Conservation (phyloP, 108 stramenopile genomes). For the Epithemia pelagica region DNA sequence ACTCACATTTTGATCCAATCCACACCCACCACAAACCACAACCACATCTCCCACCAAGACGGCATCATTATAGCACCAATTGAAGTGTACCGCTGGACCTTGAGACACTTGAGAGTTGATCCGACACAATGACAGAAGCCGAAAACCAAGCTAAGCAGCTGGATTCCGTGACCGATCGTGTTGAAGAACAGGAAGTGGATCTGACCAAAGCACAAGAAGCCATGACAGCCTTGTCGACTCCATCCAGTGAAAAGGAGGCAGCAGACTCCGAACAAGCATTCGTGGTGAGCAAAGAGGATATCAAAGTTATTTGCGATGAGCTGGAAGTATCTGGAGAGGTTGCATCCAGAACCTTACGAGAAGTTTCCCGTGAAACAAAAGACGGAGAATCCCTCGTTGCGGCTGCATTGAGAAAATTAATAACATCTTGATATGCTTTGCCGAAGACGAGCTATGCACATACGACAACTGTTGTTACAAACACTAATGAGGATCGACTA, state of each 20-base stretch:
- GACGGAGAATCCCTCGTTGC: constrained; percentile 36
- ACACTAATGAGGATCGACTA: too few relatives aligned
- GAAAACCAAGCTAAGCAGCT: constrained; percentile 76
- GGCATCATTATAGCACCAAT: too few relatives aligned
- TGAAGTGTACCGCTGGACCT: too few relatives aligned
- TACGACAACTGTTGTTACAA: too few relatives aligned
- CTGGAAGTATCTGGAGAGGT: constrained; percentile 67
- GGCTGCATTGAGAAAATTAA: constrained; percentile 56
- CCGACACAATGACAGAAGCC: constrained; percentile 21
- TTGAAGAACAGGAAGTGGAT: constrained; percentile 67
- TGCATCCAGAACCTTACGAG: constrained; percentile 46
- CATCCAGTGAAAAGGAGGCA: constrained; percentile 19
- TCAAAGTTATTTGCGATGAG: constrained; percentile 54
- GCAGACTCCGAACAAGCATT: constrained; percentile 27
- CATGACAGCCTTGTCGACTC: constrained; percentile 37
- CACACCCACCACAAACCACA: too few relatives aligned
- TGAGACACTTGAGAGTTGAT: too few relatives aligned
- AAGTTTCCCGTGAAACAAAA: constrained; percentile 30
- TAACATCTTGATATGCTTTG: constrained; percentile 37
- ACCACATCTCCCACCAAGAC: too few relatives aligned
- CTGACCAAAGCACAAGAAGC: constrained; percentile 61
- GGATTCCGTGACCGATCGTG: constrained; percentile 73
- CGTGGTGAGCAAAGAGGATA: constrained; percentile 59
- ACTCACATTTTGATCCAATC: too few relatives aligned
- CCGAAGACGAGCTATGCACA: too few relatives aligned